Percentiles rank a stretch among this genome's conserved stretches.
Conservation (phyloP, 306 rosid species). For the Sophora flavescens region DNA sequence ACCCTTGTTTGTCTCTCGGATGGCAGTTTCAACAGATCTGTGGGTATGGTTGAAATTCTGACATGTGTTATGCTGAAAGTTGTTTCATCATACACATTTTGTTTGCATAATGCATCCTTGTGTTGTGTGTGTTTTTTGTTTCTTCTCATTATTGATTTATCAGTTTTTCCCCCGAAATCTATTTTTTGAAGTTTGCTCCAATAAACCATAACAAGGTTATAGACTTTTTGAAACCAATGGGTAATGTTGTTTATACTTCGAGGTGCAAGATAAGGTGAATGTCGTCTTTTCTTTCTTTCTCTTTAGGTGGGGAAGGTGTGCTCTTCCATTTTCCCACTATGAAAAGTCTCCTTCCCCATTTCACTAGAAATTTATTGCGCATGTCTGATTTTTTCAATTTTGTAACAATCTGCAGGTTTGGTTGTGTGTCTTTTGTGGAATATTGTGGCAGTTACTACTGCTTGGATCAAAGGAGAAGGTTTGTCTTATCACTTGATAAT, state of each 20-base stretch:
- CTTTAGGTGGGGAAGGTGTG: neutral
- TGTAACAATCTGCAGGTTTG: conserved; percentile 68
- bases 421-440: conserved; percentile 80
- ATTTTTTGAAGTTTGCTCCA: neutral
- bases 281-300: neutral
- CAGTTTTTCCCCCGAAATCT: neutral
- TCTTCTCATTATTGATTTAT: neutral
- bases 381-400: conserved; percentile 36
- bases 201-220: neutral
- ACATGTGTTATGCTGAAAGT: conserved; percentile 28
- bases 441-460: conserved; percentile 75
- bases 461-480: conserved; percentile 95
- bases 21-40: conserved; percentile 19
- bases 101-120: neutral
- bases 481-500: conserved; percentile 38
- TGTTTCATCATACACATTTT: conserved; percentile 13
- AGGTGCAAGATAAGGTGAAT: neutral
- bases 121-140: neutral
- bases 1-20: neutral
- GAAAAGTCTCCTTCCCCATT: neutral
- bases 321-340: neutral
- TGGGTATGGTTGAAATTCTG: conserved; percentile 23
- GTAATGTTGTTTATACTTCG: neutral
- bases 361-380: neutral
- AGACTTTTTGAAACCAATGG: neutral